A percentile compares a stretch with the other conserved stretches of the same genome.
Evolutionary conservation across 2,329 filamentous ascomycete genomes (phyloP).

Genomic region (Davidsoniella virescens): DNA sequence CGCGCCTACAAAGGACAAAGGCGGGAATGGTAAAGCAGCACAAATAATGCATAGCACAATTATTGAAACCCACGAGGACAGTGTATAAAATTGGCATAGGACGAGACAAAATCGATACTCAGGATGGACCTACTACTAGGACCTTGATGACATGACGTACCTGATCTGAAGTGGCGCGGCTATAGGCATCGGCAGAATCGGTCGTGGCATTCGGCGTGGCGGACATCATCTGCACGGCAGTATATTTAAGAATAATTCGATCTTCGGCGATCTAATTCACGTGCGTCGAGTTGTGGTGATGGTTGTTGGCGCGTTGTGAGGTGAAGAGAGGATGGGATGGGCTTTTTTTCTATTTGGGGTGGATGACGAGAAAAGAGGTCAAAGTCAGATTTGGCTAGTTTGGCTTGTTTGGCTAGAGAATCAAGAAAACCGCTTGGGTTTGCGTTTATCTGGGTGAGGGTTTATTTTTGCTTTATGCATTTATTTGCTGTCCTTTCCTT

Average conservation of each 20-base stretch:
- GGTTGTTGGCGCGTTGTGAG: background rate
- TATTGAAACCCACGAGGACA: background rate
- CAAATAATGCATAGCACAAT: too few species aligned
- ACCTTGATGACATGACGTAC: conserved; percentile 5
- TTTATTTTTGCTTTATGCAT: background rate
- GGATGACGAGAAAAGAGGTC: background rate
- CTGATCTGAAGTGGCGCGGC: conserved; percentile 10
- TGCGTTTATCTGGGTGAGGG: background rate
- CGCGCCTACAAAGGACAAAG: too few species aligned
- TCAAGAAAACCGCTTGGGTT: background rate
- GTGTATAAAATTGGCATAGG: background rate
- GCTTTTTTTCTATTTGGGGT: background rate
- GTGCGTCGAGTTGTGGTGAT: background rate
- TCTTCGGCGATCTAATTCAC: conserved; percentile 5
- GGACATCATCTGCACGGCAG: conserved; percentile 11
- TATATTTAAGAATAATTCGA: conserved; percentile 1
- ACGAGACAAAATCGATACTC: background rate
- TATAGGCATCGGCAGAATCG: conserved; percentile 11
- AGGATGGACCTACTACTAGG: background rate
- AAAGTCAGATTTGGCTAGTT: too few species aligned
- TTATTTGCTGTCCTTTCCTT: too few species aligned
- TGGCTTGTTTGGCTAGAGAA: background rate
- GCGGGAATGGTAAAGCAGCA: too few species aligned
- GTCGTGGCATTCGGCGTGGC: conserved; percentile 9
- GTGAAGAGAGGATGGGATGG: background rate